Conservation (phyloP, 371 early-diverging fungal species). For the Cokeromyces recurvatus region DNA sequence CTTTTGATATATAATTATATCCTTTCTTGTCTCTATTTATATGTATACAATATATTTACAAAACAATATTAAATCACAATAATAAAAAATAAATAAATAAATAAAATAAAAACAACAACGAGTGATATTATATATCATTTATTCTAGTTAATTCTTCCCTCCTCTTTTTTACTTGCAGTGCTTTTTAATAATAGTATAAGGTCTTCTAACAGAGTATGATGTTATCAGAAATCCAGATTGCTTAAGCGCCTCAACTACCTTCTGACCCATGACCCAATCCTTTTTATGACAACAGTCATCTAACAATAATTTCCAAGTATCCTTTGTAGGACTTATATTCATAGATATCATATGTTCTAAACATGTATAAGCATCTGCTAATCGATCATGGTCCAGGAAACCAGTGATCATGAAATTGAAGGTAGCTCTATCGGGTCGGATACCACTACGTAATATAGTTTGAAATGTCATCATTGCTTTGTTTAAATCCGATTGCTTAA, state of each 20-base stretch:
- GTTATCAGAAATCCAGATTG: conserved; percentile 32
- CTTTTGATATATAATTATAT: too few species aligned
- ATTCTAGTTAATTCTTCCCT: too few species aligned
- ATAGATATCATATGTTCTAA: conserved; percentile 26
- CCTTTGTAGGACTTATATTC: conserved; percentile 31
- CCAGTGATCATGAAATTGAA: conserved; percentile 42
- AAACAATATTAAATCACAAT: too few species aligned
- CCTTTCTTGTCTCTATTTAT: too few species aligned
- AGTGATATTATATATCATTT: too few species aligned
- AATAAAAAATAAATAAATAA: too few species aligned
- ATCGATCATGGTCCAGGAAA: conserved; percentile 27
- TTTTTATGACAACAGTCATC: conserved; percentile 21
- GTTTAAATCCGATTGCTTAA: conserved; percentile 17
- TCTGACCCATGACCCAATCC: conserved; percentile 22
- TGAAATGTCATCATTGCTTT: conserved; percentile 41
- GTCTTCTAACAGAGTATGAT: conserved; percentile 19
- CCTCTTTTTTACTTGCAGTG: too few species aligned
- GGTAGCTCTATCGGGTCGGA: conserved; percentile 40
- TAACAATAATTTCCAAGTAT: conserved; percentile 34
- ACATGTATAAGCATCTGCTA: conserved; percentile 33
- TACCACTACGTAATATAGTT: conserved; percentile 13
- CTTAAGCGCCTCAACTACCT: conserved; percentile 25
- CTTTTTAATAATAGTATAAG: conserved; percentile 30
- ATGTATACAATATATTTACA: too few species aligned
- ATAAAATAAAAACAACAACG: too few species aligned